These are phyloP conservation scores for Fusarium brachygibbosum DNA, from an alignment of 2,329 filamentous ascomycete species.

Conservation along the genomic window DNA sequence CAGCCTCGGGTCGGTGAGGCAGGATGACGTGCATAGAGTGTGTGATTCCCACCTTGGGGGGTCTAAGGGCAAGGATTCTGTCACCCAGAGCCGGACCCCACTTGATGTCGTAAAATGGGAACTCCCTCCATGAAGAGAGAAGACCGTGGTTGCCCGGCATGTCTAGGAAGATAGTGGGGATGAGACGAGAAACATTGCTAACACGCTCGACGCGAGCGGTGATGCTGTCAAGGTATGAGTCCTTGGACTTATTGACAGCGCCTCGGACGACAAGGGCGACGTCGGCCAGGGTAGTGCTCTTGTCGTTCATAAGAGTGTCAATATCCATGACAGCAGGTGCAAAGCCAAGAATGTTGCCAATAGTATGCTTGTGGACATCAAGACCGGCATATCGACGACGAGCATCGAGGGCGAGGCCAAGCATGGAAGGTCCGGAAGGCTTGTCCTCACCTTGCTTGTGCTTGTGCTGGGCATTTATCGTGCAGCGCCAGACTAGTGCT, in stretches of 20 bases:
- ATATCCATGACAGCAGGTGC: constrained; percentile 19
- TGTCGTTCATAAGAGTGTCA: constrained; percentile 4
- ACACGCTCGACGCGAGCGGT: constrained; percentile 1
- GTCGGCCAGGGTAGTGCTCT: constrained; percentile 2
- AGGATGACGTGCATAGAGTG: constrained; percentile 18
- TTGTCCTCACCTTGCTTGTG: not conserved
- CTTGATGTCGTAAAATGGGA: constrained; percentile 20
- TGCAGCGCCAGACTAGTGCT: constrained; percentile 22
- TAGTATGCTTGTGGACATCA: constrained; percentile 12
- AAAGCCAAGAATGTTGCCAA: constrained; percentile 20
- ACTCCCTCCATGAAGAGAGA: constrained; percentile 24
- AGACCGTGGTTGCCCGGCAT: constrained; percentile 22
- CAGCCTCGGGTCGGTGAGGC: constrained; percentile 7
- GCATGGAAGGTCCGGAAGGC: not conserved
- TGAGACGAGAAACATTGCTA: not conserved
- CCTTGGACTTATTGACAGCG: constrained; percentile 16
- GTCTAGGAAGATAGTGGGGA: constrained; percentile 11
- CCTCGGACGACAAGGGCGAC: constrained; percentile 9
- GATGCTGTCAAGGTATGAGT: constrained; percentile 5
- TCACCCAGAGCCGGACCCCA: constrained; percentile 11
- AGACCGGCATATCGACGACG: constrained; percentile 19
- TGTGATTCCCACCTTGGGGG: constrained; percentile 11
- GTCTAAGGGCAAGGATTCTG: constrained; percentile 4
- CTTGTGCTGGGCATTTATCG: constrained; percentile 13
- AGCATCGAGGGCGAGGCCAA: constrained; percentile 19